Evolutionary conservation across 2,329 filamentous ascomycete genomes (phyloP).

Genomic region (Fusarium buxicola): DNA sequence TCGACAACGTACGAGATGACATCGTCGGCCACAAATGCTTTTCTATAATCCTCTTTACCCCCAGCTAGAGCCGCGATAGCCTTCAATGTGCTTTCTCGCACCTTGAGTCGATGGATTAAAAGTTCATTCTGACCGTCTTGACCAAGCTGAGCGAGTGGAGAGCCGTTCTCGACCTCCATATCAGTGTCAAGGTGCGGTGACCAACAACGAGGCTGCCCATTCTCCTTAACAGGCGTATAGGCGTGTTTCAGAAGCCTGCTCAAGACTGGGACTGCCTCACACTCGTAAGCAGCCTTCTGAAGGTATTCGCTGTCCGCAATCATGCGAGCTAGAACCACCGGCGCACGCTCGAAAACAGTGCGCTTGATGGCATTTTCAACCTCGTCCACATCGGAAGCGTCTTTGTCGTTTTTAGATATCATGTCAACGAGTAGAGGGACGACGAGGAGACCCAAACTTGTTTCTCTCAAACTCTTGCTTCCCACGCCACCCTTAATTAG

Average conservation of each 20-base stretch:
- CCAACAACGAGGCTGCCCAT: slow-evolving; percentile 52
- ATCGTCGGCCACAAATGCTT: slow-evolving; percentile 84
- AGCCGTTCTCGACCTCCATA: slow-evolving; percentile 50
- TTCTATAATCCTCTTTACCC: slow-evolving; percentile 85
- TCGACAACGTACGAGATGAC: slow-evolving; percentile 85
- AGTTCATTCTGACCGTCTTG: slow-evolving; percentile 68
- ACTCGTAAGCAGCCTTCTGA: slow-evolving; percentile 84
- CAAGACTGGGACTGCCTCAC: slow-evolving; percentile 59
- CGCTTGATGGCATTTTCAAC: slow-evolving; percentile 52
- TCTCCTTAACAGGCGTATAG: slow-evolving; percentile 59
- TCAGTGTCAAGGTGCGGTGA: slow-evolving; percentile 52
- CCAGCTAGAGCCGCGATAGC: slow-evolving; percentile 85
- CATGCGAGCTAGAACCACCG: slow-evolving; percentile 80
- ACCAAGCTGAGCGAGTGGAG: slow-evolving; percentile 64
- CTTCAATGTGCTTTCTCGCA: slow-evolving; percentile 80
- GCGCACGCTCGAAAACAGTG: slow-evolving; percentile 74
- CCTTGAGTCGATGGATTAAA: slow-evolving; percentile 76
- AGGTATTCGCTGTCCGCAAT: slow-evolving; percentile 82
- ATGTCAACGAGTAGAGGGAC: slow-evolving; percentile 77
- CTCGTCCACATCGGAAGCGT: slow-evolving; percentile 54
- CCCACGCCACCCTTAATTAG: slow-evolving; percentile 77
- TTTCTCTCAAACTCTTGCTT: slow-evolving; percentile 69
- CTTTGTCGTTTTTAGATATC: slow-evolving; percentile 62
- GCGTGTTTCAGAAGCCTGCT: slow-evolving; percentile 63
- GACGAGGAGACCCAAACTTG: slow-evolving; percentile 73